Evolutionary conservation across 225 moss, liverwort and hornwort species (phyloP), one percentile per base, ranked within the genome.

Genomic region (Ulota crispa): DNA sequence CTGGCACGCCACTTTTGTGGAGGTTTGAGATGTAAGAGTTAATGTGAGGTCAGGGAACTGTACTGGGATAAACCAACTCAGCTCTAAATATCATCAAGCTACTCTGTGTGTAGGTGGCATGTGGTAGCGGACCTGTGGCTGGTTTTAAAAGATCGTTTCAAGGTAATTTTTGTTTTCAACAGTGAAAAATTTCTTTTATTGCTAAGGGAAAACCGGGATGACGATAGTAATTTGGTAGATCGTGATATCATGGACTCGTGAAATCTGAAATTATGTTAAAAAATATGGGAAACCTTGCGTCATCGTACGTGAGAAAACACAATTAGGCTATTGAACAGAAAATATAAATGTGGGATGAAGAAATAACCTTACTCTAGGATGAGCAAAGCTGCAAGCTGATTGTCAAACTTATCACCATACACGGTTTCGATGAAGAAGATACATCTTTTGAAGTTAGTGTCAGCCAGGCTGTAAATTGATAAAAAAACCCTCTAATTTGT

Each of bases 61-160:
- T 71, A 39, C 26, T 24, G 27, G 62, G 59, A 57, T 45, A 45
- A 61, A 47, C 23, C 15, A 77, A 31, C 78, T 45, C 50, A 80
- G 76, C 71, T 71, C 79, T 84, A 36, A 79, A 60, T 11, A 15
- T 66, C 50, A 70, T 39, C 32, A 45, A 41, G 45, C 75, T 36
- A 30, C 69, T 73, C n/a, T 79, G 39, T 80, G 73, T 77, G 79
- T 82, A 90, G 90, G 77, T 84, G 77, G 88, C 70, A 65, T 79
- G 54, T 84, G 86, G 59, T 74, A 66, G 84, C 83, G 64, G 79
- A 82, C 75, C 76, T 68, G 68, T 84, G 30, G 77, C 84, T 75
- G 83, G 87, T 69, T 90, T 84, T 42, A 97, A 89, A 88, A 89
- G 92, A 76, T 34, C 50, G 14, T 81, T 78, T 62, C 81, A 76